Evolutionary conservation across 2,329 filamentous ascomycete species (phyloP), one percentile per base, ranked within the genome.

Genomic region (Cercospora sp.): DNA sequence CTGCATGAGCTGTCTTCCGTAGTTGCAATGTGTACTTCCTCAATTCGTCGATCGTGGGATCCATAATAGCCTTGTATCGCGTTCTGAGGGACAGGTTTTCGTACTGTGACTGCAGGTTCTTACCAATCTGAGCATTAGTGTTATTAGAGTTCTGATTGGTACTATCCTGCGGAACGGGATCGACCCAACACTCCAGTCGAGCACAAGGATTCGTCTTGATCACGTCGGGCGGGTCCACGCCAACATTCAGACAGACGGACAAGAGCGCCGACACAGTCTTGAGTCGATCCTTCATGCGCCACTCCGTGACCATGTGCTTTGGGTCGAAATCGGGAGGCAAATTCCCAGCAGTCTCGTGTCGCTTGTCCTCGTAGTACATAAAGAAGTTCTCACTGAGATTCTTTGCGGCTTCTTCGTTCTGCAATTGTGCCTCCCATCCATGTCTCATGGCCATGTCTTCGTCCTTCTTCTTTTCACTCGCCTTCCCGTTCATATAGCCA

Each of bases 351-450:
- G 93, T 95, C 79, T 98, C 95, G 81, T 99, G 95, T 63, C 94
- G 90, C 81, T 98, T 98, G 81, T 99, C 95, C 71, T 94, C 97
- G 80, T 92, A 99, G 82, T 99, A 99, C 94, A 98, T 98, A 84
- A 97, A 98, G 88, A 97, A 99, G 73, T 93, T 96, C 91, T 97
- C 65, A 51, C 72, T 75, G 71, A 97, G 85, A 72, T 93, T 87
- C 66, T 91, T 91, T 24, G 71, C 72, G 74, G 96, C 91, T 75
- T 96, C 94, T 77, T 97, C 93, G 73, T 93, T 96, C 77, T 93
- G 91, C 78, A 97, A 93, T 79, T 97, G 93, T 74, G 94, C 91
- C 77, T 97, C 93, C 83, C 95, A 97, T 59, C 94, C 94, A 82
- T 97, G 94, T 60, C 94, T 88, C 79, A 90, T 87, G 34, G 66